These are phyloP conservation scores for Cystofilobasidium ferigula DNA, from an alignment of 768 basidiomycete species.

Conservation along the genomic window DNA sequence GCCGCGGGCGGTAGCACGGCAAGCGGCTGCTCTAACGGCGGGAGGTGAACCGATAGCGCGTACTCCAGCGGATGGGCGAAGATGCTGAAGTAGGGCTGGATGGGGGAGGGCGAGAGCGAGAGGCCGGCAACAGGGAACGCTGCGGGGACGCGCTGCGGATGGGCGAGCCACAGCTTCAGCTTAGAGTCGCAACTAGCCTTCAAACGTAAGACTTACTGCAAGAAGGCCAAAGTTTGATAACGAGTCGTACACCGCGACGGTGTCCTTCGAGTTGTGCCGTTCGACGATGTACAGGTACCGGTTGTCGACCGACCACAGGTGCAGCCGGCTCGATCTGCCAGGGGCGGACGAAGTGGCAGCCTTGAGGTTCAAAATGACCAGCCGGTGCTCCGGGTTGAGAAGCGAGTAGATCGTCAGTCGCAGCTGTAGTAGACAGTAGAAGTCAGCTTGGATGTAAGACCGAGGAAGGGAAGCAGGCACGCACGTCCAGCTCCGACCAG, in stretches of 20 bases:
- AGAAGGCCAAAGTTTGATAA: slow-evolving; percentile 58
- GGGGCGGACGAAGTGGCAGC: not conserved
- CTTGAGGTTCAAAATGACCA: slow-evolving; percentile 26
- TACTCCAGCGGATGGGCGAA: slow-evolving; percentile 48
- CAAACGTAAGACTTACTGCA: slow-evolving; percentile 46
- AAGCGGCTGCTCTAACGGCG: slow-evolving; percentile 53
- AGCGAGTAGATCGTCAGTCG: slow-evolving; percentile 56
- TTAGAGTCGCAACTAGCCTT: no score
- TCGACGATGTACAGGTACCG: slow-evolving; percentile 78
- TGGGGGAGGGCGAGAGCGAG: slow-evolving; percentile 64
- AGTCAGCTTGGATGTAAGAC: not conserved
- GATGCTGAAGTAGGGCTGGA: slow-evolving; percentile 59
- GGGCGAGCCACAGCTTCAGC: slow-evolving; percentile 18
- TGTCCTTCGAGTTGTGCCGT: slow-evolving; percentile 80
- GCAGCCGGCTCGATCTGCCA: slow-evolving; percentile 42
- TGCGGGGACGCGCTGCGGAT: slow-evolving; percentile 61
- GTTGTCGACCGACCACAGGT: slow-evolving; percentile 69
- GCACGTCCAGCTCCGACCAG: slow-evolving; percentile 87
- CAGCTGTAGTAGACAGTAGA: slow-evolving; percentile 45
- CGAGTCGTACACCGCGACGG: slow-evolving; percentile 71
- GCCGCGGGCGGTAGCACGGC: slow-evolving; percentile 56
- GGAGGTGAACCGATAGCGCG: slow-evolving; percentile 56
- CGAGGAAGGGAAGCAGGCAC: slow-evolving; percentile 35
- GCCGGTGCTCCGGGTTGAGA: slow-evolving; percentile 9
- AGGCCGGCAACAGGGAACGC: slow-evolving; percentile 62